Evolutionary conservation across 2,329 filamentous ascomycete species (phyloP).

Genomic region (Aureobasidium musti): DNA sequence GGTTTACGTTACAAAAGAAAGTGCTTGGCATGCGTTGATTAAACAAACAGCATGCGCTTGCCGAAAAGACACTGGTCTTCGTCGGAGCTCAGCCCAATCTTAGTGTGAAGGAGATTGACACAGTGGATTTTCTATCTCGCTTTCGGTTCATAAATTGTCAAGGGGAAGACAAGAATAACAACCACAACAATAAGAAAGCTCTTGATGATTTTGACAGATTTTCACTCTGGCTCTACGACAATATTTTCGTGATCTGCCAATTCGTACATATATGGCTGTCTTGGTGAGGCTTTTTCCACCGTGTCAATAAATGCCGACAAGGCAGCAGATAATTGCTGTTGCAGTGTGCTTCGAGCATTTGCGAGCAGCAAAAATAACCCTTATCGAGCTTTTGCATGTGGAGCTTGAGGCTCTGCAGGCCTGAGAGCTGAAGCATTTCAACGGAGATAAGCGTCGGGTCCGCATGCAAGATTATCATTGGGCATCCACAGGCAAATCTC

Average conservation of each 20-base stretch:
- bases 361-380: background rate
- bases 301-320: background rate
- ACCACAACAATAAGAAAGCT: background rate
- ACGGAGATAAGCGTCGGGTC: constrained; percentile 13
- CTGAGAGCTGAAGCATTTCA: background rate
- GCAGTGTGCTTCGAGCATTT: background rate
- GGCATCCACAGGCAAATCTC: background rate
- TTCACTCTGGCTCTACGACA: background rate
- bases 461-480: background rate
- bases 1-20: background rate
- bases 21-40: constrained; percentile 1
- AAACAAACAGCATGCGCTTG: background rate
- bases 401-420: background rate
- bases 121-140: too few species aligned
- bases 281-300: background rate
- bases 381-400: background rate
- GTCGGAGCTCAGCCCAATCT: constrained; percentile 7
- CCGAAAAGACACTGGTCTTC: background rate
- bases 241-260: background rate
- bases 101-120: background rate
- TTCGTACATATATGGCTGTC: background rate
- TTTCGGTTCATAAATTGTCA: background rate
- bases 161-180: background rate
- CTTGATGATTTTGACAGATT: background rate
- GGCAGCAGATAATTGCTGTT: background rate